Percentiles rank a stretch among this genome's conserved stretches.
These are phyloP conservation scores for Ustilago cynodontis DNA, from an alignment of 1,284 basidiomycete species.

Conservation along the genomic window DNA sequence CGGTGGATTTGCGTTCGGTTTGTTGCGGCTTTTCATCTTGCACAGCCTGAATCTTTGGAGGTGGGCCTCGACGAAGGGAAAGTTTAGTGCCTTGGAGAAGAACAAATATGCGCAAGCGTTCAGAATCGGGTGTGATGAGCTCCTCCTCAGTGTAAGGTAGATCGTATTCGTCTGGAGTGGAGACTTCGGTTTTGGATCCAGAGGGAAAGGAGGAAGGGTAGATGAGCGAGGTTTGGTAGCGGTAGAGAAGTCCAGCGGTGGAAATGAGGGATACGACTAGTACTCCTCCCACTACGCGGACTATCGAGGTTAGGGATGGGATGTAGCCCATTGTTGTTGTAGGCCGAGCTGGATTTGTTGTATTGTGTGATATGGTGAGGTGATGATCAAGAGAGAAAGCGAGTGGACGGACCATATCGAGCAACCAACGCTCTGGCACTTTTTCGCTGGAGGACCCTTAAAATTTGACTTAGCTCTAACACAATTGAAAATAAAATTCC, in stretches of 20 bases:
- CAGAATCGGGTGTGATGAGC: conserved; percentile 63
- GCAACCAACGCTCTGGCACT: too few species aligned
- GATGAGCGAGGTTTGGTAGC: conserved; percentile 66
- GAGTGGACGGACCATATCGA: not conserved
- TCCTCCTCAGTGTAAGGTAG: conserved; percentile 61
- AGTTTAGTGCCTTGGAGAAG: conserved; percentile 59
- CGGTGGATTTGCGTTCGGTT: conserved; percentile 31
- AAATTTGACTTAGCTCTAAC: not conserved
- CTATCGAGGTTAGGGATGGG: conserved; percentile 40
- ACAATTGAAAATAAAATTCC: not conserved
- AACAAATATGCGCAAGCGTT: conserved; percentile 59
- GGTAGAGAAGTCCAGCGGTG: conserved; percentile 64
- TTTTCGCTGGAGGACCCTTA: too few species aligned
- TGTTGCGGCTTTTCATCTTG: conserved; percentile 21
- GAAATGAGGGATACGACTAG: conserved; percentile 58
- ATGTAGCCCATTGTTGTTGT: conserved; percentile 42
- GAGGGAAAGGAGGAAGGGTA: conserved; percentile 65
- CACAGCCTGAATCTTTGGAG: conserved; percentile 17
- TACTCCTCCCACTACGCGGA: conserved; percentile 50
- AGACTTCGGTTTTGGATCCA: conserved; percentile 61
- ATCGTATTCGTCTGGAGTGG: conserved; percentile 63
- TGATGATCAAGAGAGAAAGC: not conserved
- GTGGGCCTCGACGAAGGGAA: conserved; percentile 3
- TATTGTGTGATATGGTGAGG: too few species aligned
- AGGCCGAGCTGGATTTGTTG: too few species aligned